These are phyloP conservation scores for Lophiostoma macrostomum DNA, from an alignment of 495 filamentous ascomycete species.

Conservation along the genomic window DNA sequence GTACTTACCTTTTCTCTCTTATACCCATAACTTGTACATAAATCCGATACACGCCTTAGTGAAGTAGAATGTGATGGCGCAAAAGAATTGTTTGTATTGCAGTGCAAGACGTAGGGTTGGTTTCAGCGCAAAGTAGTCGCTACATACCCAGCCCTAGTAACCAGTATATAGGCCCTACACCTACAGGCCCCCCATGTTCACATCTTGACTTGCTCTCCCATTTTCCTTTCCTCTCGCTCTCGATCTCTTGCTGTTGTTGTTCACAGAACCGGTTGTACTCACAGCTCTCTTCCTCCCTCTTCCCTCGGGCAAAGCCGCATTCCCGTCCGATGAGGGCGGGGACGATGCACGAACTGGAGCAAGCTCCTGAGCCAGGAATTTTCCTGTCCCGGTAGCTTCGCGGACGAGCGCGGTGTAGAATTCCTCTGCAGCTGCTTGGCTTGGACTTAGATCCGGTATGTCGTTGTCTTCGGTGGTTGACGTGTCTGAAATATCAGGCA, in stretches of 20 bases:
- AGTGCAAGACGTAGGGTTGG: no score
- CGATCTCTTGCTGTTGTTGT: constrained; percentile 5
- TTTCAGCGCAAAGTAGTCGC: no score
- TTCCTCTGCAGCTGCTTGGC: constrained; percentile 23
- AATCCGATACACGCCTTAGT: no score
- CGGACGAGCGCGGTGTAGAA: constrained; percentile 25
- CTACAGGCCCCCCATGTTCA: no score
- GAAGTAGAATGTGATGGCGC: no score
- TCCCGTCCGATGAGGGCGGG: constrained; percentile 10
- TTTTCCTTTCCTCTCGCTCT: constrained; percentile 11
- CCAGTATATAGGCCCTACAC: no score
- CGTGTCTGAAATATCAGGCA: constrained; percentile 2
- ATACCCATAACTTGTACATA: no score
- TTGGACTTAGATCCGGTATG: neutral
- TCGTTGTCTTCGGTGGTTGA: constrained; percentile 1
- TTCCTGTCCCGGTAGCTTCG: constrained; percentile 28
- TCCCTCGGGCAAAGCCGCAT: neutral
- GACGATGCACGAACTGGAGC: neutral
- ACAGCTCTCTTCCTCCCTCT: constrained; percentile 14
- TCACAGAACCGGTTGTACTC: constrained; percentile 4
- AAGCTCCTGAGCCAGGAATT: constrained; percentile 13
- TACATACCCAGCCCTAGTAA: no score
- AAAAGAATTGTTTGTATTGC: no score
- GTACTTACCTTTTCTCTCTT: no score
- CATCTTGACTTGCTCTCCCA: neutral